A percentile compares a stretch with the other conserved stretches of the same genome.
These are phyloP conservation scores for Aspergillus spinulosporus DNA, from an alignment of 2,329 filamentous ascomycete genomes.

Conservation along the genomic window DNA sequence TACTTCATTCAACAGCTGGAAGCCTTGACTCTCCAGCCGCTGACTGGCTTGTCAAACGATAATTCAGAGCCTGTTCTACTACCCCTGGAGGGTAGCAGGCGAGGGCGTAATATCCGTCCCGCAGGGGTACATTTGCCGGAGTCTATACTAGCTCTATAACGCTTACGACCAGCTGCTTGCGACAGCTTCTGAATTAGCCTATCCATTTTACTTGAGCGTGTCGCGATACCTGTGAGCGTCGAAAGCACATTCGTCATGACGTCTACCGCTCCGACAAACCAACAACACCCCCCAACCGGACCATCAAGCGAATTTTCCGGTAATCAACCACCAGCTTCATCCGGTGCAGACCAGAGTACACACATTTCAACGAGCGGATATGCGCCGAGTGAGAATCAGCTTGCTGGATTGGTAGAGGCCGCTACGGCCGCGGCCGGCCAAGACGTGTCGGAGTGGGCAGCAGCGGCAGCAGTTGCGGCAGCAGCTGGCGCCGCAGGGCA, in stretches of 20 bases:
- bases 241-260: slow-evolving; percentile 25
- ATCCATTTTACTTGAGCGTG: background rate
- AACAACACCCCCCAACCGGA: slow-evolving; percentile 31
- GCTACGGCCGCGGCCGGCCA: slow-evolving; percentile 48
- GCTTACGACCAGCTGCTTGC: background rate
- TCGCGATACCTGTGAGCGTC: background rate
- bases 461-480: slow-evolving; percentile 47
- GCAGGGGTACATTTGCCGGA: slow-evolving; percentile 1
- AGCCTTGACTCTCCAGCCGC: slow-evolving; percentile 12
- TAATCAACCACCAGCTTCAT: slow-evolving; percentile 27
- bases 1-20: slow-evolving; percentile 13
- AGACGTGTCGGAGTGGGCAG: slow-evolving; percentile 44
- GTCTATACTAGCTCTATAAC: background rate
- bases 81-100: slow-evolving; percentile 6
- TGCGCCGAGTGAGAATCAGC: slow-evolving; percentile 44
- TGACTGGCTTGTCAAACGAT: background rate
- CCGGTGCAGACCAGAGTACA: slow-evolving; percentile 34
- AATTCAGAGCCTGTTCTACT: background rate
- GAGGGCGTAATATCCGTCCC: background rate
- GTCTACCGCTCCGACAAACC: slow-evolving; percentile 30
- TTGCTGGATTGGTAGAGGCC: slow-evolving; percentile 49
- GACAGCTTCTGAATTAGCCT: background rate
- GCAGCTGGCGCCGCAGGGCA: slow-evolving; percentile 49
- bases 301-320: slow-evolving; percentile 31
- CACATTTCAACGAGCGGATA: slow-evolving; percentile 33